phyloP scores from a whole-genome alignment of 352 stramenopile genomes.

The Phytophthora brassicae region DNA sequence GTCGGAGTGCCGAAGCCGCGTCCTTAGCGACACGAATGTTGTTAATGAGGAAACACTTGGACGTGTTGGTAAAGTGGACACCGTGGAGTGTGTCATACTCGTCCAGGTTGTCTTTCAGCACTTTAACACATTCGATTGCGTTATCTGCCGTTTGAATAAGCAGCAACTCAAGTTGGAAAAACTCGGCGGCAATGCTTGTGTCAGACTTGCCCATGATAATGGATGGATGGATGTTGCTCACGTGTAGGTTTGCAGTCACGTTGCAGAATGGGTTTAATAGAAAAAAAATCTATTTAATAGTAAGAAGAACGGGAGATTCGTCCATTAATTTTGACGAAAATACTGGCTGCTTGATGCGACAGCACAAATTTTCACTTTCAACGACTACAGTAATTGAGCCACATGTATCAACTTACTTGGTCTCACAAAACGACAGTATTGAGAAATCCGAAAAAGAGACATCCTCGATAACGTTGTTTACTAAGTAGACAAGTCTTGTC shows the following conservation, averaged over 20 bases:
- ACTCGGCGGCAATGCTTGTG: conserved; percentile 17
- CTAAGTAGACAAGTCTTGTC: too few relatives aligned
- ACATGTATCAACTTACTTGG: too few relatives aligned
- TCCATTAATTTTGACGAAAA: too few relatives aligned
- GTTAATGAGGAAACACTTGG: conserved; percentile 24
- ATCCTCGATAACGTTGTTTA: too few relatives aligned
- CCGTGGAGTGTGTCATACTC: conserved; percentile 23
- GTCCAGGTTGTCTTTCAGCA: conserved; percentile 23
- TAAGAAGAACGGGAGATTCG: too few relatives aligned
- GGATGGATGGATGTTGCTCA: neutral
- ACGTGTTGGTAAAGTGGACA: conserved; percentile 23
- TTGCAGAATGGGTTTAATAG: conserved; percentile 27
- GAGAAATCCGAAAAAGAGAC: too few relatives aligned
- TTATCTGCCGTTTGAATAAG: conserved; percentile 24
- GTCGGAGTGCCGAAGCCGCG: conserved; percentile 12
- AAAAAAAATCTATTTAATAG: too few relatives aligned
- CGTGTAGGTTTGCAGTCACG: conserved; percentile 9
- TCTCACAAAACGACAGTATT: too few relatives aligned
- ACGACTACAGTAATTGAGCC: too few relatives aligned
- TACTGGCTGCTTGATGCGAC: too few relatives aligned
- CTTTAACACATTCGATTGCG: conserved; percentile 14
- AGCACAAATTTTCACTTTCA: too few relatives aligned
- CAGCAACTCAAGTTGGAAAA: conserved; percentile 21
- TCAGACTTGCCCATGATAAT: conserved; percentile 21
- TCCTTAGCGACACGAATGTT: conserved; percentile 27